Percentiles rank a stretch among this genome's conserved stretches.
phyloP scores from a whole-genome alignment of 1,139 yeast genomes.

The Nakaseomyces uthaithaninus region DNA sequence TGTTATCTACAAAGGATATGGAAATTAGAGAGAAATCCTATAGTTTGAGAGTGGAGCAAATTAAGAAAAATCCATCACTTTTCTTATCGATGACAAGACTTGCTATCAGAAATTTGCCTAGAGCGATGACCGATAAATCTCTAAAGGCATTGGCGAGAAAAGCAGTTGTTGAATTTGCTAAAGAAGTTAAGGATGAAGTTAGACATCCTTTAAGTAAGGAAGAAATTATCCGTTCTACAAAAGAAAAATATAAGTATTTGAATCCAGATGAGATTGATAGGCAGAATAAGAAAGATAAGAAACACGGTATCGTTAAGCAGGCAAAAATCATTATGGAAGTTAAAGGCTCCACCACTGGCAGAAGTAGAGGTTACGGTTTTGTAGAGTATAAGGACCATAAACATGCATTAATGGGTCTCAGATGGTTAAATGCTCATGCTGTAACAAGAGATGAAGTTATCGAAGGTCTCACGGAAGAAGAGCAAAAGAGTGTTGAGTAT shows the following conservation, averaged over 20 bases:
- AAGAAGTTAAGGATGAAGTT: slow-evolving; percentile 63
- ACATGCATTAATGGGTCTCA: slow-evolving; percentile 86
- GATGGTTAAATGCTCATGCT: slow-evolving; percentile 95
- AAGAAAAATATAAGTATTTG: slow-evolving; percentile 46
- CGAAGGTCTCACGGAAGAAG: slow-evolving; percentile 67
- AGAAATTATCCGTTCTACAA: slow-evolving; percentile 72
- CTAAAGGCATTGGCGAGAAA: slow-evolving; percentile 88
- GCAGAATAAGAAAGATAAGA: slow-evolving; percentile 51
- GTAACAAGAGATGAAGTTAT: slow-evolving; percentile 63
- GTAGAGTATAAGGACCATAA: slow-evolving; percentile 89
- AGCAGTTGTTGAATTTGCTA: slow-evolving; percentile 94
- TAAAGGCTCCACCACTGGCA: slow-evolving; percentile 75
- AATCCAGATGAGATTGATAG: slow-evolving; percentile 41
- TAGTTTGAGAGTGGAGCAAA: slow-evolving; percentile 78
- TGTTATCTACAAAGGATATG: slow-evolving; percentile 63
- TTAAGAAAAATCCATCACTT: slow-evolving; percentile 80
- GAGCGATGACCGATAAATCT: slow-evolving; percentile 83
- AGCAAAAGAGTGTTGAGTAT: slow-evolving; percentile 44
- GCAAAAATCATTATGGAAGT: slow-evolving; percentile 89
- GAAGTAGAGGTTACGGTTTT: slow-evolving; percentile 96
- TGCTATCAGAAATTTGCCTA: slow-evolving; percentile 87
- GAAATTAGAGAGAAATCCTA: slow-evolving; percentile 85
- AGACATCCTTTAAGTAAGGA: slow-evolving; percentile 88
- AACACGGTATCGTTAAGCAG: slow-evolving; percentile 85
- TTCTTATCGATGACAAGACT: slow-evolving; percentile 88